These are phyloP conservation scores for Cryptosporidium baileyi DNA, from an alignment of 169 alveolate species.

Conservation along the genomic window DNA sequence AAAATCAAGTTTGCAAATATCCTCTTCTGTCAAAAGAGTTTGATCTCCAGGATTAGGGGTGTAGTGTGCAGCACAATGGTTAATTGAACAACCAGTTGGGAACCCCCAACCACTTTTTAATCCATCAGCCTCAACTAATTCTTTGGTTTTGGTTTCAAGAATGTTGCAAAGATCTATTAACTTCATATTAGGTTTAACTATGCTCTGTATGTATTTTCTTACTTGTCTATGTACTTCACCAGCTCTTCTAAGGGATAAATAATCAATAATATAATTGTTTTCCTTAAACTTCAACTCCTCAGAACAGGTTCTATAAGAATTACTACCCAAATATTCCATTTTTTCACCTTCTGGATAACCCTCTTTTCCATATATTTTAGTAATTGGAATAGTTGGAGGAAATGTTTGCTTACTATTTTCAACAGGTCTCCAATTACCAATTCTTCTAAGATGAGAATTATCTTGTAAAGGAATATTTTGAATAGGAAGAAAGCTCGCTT, in stretches of 20 bases:
- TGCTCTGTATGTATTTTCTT: constrained; percentile 94
- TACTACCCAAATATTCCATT: constrained; percentile 86
- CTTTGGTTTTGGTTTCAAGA: constrained; percentile 94
- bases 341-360: constrained; percentile 84
- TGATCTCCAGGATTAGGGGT: constrained; percentile 95
- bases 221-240: constrained; percentile 99
- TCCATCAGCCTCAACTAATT: constrained; percentile 92
- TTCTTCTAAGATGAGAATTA: constrained; percentile 74
- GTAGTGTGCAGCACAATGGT: constrained; percentile 99
- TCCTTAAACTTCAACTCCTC: constrained; percentile 91
- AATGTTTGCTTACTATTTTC: constrained; percentile 76
- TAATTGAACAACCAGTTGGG: constrained; percentile 98
- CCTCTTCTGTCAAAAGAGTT: constrained; percentile 81
- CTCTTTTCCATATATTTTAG: constrained; percentile 70
- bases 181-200: constrained; percentile 92
- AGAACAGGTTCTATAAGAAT: constrained; percentile 82
- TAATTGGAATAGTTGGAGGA: constrained; percentile 82
- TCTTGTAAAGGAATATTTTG: constrained; percentile 70
- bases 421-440: constrained; percentile 78
- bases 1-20: constrained; percentile 98
- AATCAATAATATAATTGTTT: constrained; percentile 83
- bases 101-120: constrained; percentile 99
- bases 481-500: background rate
- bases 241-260: constrained; percentile 94
- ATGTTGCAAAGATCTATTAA: constrained; percentile 94